Evolutionary conservation across 139 green algal genomes (phyloP), one percentile per base, ranked within the genome.

Genomic region (Eudorina sp.): DNA sequence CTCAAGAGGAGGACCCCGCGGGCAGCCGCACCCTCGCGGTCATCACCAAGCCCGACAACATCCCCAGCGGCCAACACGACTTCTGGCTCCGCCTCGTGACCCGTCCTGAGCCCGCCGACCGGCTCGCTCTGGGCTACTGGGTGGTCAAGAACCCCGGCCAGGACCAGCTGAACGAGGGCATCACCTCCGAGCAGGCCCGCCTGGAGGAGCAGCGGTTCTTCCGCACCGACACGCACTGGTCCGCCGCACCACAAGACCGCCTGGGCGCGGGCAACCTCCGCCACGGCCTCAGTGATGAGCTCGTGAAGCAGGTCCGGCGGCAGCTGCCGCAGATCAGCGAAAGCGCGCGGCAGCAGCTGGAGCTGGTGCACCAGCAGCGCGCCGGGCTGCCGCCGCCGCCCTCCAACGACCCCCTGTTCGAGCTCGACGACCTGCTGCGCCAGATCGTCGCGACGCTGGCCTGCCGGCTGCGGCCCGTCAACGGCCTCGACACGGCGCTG

Each of bases 11-110:
- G 23, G 85, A 90, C 75, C 74, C 74, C 18, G 27, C 5, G 9
- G 58, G 55, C n/a, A 1, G 48, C 34, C 75, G 85, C 58, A 82
- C 23, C 58, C 58, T 90, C 43, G 85, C 60, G 58, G 36, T 85
- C 75, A 72, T 90, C 75, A 90, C 85, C 75, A 90, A 90, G 75
- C 74, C 85, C 36, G 85, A 90, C 75, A 78, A 1, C 19, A 36
- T 90, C 7, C 4, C 74, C 72, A 80, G 40, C 40, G 9, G 40
- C 11, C 13, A 34, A 40, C 6, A 9, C 58, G 58, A 21, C 9
- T 9, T 14, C 18, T 68, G 14, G 58, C 9, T 29, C 18, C 58
- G 58, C 58, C 16, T 68, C 31, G 29, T 73, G n/a, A 43, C n/a
- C 19, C 11, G 31, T 6, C n/a, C 11, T 43, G 64, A 41, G 29